A percentile compares a stretch with the other conserved stretches of the same genome.
Conservation (phyloP, 176 grass and related monocot genomes). For the Carex cristatella region DNA sequence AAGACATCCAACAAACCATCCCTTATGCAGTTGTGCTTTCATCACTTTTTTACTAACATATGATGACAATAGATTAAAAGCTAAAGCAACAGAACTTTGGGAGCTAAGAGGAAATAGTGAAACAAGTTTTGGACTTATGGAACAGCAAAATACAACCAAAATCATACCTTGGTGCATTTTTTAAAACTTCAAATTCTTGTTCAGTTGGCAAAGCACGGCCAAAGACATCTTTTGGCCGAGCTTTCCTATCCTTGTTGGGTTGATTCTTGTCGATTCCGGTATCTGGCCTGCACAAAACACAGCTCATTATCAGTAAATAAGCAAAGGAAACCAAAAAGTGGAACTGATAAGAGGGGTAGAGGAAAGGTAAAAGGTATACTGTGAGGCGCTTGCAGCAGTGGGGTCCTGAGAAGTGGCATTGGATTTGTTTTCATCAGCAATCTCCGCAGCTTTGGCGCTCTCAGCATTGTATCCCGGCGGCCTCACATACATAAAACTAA, state of each 20-base stretch:
- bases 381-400: conserved; percentile 34
- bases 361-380: conserved; percentile 13
- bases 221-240: conserved; percentile 87
- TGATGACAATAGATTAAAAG: background rate
- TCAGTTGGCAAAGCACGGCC: conserved; percentile 79
- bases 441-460: conserved; percentile 92
- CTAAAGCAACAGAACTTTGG: background rate
- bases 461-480: conserved; percentile 92
- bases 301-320: background rate
- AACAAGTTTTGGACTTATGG: background rate
- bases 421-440: conserved; percentile 76
- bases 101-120: background rate
- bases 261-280: conserved; percentile 36
- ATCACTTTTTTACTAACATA: background rate
- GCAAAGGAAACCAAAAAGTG: background rate
- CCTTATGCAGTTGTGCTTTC: background rate
- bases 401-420: conserved; percentile 31
- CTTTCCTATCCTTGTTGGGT: conserved; percentile 48
- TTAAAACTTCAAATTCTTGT: conserved; percentile 92
- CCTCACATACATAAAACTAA: conserved; percentile 96
- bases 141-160: background rate
- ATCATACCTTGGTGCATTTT: conserved; percentile 88
- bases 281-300: conserved; percentile 31
- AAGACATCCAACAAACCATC: conserved; percentile 8
- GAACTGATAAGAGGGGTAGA: background rate